Conservation (phyloP, 495 filamentous ascomycete species). For the Tuber umbilicatum region DNA sequence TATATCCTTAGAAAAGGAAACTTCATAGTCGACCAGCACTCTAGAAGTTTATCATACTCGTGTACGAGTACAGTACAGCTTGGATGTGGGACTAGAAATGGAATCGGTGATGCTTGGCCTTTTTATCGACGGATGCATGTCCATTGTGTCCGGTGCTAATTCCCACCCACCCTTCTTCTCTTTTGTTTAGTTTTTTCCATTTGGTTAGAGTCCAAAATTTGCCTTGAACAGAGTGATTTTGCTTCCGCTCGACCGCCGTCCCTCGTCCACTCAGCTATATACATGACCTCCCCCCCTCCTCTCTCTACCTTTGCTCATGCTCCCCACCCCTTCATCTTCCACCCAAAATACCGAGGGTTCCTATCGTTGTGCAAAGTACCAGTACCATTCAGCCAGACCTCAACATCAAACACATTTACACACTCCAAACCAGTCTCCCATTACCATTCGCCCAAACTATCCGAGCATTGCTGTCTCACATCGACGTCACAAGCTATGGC, state of each 20-base stretch:
- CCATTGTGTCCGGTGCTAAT: not conserved
- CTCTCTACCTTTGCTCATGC: not conserved
- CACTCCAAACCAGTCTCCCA: not conserved
- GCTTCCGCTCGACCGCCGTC: not conserved
- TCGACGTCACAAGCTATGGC: not conserved
- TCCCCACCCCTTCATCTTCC: not conserved
- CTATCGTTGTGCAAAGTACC: not conserved
- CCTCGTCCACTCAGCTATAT: constrained; percentile 4
- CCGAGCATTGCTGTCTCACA: not conserved
- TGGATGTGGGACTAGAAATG: not conserved
- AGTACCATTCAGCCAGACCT: not conserved
- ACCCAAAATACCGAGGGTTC: not conserved
- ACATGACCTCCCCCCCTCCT: not conserved
- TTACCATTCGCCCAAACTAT: not conserved
- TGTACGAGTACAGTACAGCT: too few species aligned
- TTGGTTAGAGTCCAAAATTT: not conserved
- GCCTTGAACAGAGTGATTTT: not conserved
- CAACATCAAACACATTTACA: not conserved
- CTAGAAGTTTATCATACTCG: too few species aligned
- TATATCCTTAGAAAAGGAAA: not conserved
- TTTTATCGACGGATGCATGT: not conserved
- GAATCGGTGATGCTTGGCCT: not conserved
- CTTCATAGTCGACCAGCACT: not conserved
- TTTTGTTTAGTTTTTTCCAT: not conserved
- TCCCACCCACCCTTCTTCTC: not conserved